Conservation (phyloP, 768 basidiomycete genomes). For the Butyriboletus loyo region DNA sequence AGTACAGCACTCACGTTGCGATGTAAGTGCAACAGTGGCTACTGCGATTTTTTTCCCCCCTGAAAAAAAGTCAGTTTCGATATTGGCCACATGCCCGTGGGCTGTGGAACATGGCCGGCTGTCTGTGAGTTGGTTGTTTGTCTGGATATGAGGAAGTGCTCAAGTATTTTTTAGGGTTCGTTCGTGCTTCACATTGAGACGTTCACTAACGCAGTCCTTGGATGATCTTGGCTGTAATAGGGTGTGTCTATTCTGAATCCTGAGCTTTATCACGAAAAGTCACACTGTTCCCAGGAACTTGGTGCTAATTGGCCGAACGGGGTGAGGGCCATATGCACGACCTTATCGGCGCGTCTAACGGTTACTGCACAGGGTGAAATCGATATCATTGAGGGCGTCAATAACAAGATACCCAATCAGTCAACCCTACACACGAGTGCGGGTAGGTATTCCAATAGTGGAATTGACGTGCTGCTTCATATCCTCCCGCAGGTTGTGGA, state of each 20-base stretch:
- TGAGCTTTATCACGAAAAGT: not conserved
- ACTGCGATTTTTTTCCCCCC: not conserved
- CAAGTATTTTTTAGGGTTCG: conserved; percentile 23
- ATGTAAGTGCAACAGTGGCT: conserved; percentile 17
- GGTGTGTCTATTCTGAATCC: conserved; percentile 14
- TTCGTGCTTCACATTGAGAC: not conserved
- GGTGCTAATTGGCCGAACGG: conserved; percentile 26
- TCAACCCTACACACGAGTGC: conserved; percentile 31
- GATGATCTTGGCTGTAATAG: conserved; percentile 7
- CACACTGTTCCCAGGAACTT: conserved; percentile 21
- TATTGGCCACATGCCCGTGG: conserved; percentile 36
- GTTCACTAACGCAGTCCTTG: not conserved
- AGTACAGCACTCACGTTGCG: conserved; percentile 34
- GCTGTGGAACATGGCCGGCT: conserved; percentile 40
- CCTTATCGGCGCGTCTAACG: not conserved
- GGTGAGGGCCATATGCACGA: conserved; percentile 1
- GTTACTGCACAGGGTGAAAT: conserved; percentile 24
- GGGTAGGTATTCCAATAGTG: conserved; percentile 6
- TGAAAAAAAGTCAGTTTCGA: conserved; percentile 28
- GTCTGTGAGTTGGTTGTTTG: conserved; percentile 25
- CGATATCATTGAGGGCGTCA: conserved; percentile 35
- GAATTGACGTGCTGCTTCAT: not conserved
- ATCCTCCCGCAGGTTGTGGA: conserved; percentile 22
- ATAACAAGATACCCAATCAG: conserved; percentile 26
- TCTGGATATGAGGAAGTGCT: not conserved